phyloP scores from a whole-genome alignment of 2,329 filamentous ascomycete species.

The Ophiosphaerella korrae region DNA sequence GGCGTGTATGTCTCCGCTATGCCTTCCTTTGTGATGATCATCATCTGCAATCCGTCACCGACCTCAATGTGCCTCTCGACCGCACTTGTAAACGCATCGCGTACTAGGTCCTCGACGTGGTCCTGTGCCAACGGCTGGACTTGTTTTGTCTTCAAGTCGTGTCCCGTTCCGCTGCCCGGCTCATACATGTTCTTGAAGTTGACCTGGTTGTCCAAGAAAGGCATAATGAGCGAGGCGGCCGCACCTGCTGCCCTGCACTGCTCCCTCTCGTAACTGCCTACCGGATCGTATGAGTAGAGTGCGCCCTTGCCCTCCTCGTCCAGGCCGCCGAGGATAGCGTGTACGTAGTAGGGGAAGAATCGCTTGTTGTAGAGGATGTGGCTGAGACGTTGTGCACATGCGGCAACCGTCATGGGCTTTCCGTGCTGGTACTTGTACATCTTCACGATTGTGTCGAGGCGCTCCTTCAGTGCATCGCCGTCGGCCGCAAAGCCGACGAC shows the following conservation, averaged over 20 bases:
- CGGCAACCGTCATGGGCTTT: conserved; percentile 92
- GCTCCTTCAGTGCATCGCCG: conserved; percentile 90
- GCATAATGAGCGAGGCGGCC: conserved; percentile 94
- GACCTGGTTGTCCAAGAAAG: conserved; percentile 98
- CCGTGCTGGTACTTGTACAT: conserved; percentile 99
- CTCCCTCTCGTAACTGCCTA: conserved; percentile 96
- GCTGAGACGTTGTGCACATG: conserved; percentile 91
- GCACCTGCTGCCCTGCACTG: conserved; percentile 93
- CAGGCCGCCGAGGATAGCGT: conserved; percentile 89
- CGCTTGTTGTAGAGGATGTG: conserved; percentile 97
- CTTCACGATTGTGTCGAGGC: conserved; percentile 92
- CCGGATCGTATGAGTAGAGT: conserved; percentile 96
- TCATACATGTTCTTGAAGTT: conserved; percentile 99
- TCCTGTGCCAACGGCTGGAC: conserved; percentile 70
- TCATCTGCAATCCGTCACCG: conserved; percentile 92
- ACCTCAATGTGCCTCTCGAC: conserved; percentile 99
- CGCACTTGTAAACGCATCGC: conserved; percentile 97
- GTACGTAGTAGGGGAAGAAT: conserved; percentile 98
- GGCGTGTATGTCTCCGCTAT: conserved; percentile 84
- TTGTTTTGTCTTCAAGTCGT: conserved; percentile 75
- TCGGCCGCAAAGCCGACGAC: conserved; percentile 97
- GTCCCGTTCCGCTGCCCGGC: conserved; percentile 81
- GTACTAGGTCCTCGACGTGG: conserved; percentile 84
- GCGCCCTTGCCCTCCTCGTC: conserved; percentile 95
- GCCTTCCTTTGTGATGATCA: conserved; percentile 86